Evolutionary conservation across 768 basidiomycete genomes (phyloP).

Genomic region (Panaeolus papilionaceus): DNA sequence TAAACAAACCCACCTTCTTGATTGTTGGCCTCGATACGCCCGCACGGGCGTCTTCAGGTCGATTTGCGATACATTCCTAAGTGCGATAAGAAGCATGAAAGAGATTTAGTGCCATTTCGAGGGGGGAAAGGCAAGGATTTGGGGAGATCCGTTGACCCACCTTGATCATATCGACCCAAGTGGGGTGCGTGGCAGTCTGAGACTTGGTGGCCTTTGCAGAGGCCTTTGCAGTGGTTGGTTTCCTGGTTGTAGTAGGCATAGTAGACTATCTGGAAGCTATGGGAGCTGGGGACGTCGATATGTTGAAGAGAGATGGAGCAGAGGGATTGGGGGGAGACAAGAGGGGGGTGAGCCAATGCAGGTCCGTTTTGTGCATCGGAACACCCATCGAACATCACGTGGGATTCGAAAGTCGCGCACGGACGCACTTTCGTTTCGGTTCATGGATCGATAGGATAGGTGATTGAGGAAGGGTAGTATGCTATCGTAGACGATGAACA

Average conservation of each 20-base stretch:
- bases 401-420: constrained; percentile 33
- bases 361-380: constrained; percentile 32
- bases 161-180: constrained; percentile 84
- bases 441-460: constrained; percentile 9
- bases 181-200: constrained; percentile 53
- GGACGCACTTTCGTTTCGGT: constrained; percentile 28
- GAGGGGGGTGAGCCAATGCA: constrained; percentile 27
- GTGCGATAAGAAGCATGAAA: constrained; percentile 25
- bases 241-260: constrained; percentile 43
- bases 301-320: constrained; percentile 18
- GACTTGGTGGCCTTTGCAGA: constrained; percentile 43
- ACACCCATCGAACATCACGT: constrained; percentile 35
- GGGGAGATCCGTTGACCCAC: constrained; percentile 40
- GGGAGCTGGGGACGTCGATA: constrained; percentile 8
- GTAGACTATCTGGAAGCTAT: constrained; percentile 6
- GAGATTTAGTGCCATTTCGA: constrained; percentile 42
- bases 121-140: constrained; percentile 24
- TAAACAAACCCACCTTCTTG: constrained; percentile 66
- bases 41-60: constrained; percentile 71
- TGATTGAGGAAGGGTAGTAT: neutral
- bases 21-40: constrained; percentile 85
- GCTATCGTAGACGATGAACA: constrained; percentile 7
- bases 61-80: constrained; percentile 74
- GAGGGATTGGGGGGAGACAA: constrained; percentile 24
- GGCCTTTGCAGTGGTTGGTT: constrained; percentile 41